These are phyloP conservation scores for Diplosphaera chodatii DNA, from an alignment of 139 green algal species.

Conservation along the genomic window DNA sequence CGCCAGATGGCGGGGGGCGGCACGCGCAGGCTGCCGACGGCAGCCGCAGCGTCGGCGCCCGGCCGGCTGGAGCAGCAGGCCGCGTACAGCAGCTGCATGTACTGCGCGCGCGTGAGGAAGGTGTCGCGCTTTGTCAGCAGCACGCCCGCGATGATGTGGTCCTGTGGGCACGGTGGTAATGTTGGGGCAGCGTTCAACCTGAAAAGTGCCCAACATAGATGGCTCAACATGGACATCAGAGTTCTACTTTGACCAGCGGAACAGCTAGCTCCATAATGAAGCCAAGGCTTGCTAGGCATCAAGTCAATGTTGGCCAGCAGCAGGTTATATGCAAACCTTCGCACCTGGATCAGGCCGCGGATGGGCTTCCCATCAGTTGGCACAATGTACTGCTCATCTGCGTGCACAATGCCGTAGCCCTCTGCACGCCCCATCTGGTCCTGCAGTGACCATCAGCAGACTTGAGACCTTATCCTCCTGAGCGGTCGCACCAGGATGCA, in stretches of 20 bases:
- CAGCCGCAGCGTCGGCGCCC: neutral
- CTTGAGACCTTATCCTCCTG: too few relatives aligned
- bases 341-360: slow-evolving; percentile 84
- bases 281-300: too few relatives aligned
- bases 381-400: slow-evolving; percentile 92
- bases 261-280: too few relatives aligned
- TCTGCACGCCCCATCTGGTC: slow-evolving; percentile 84
- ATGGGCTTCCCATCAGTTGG: slow-evolving; percentile 93
- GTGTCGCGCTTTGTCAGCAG: slow-evolving; percentile 82
- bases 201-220: too few relatives aligned
- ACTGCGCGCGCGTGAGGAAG: slow-evolving; percentile 70
- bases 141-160: slow-evolving; percentile 83
- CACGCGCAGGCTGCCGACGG: slow-evolving; percentile 34
- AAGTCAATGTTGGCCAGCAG: too few relatives aligned
- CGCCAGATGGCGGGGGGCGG: slow-evolving; percentile 73
- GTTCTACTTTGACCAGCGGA: too few relatives aligned
- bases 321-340: too few relatives aligned
- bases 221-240: too few relatives aligned
- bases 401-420: slow-evolving; percentile 90
- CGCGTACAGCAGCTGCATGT: slow-evolving; percentile 71
- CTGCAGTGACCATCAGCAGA: too few relatives aligned
- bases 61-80: slow-evolving; percentile 26
- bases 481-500: too few relatives aligned
- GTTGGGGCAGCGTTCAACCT: too few relatives aligned
- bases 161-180: too few relatives aligned